Base-by-base conservation (phyloP, 176 grass and related monocot species). In the Poa annua region DNA sequence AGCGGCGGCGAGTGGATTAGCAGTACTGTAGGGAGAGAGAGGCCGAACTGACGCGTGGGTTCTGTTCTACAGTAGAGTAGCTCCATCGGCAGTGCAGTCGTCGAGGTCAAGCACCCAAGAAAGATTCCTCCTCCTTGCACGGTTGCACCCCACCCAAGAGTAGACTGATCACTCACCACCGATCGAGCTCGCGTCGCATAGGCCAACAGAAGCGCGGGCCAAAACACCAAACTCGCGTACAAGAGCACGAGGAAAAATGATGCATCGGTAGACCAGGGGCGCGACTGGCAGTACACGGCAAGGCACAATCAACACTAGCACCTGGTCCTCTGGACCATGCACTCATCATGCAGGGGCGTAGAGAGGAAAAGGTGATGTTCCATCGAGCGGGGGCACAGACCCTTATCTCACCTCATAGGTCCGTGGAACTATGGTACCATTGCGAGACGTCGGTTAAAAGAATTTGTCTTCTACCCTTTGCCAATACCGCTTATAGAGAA, bases 1-100 rank as follows among this genome's bases (percentile, higher is more conserved):
- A 74, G 25, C 76, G 5, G 67, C 19, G 62, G 57, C 75, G 75
- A 62, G 59, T 11, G 36, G 75, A 80, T 71, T 64, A 41, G 82
- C 56, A 34, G 19, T 5, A n/a, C n/a, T n/a, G n/a, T 2, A 6
- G 35, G 4, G 16, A 54, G 52, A 6, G 35, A 24, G 76, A 16
- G 1, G 41, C 71, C 19, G 7, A 39, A 68, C 66, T 86, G 84
- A 90, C 84, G 88, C 84, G 84, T 89, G 80, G 84, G 88, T 15
- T 44, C 47, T 4, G 0, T 19, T 33, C 29, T 29, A 29, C 29
- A 29, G 29, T 29, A 29, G 29, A 29, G 25, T 52, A 24, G 24
- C 41, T 83, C 72, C 50, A 48, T 13, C 45, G 11, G 45, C 45
- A 17, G 7, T 82, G 45, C 45, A 17, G 10, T 82, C 72, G 61